Conservation (phyloP, 2,329 filamentous ascomycete species). For the Cladosporium austrohemisphaericum region DNA sequence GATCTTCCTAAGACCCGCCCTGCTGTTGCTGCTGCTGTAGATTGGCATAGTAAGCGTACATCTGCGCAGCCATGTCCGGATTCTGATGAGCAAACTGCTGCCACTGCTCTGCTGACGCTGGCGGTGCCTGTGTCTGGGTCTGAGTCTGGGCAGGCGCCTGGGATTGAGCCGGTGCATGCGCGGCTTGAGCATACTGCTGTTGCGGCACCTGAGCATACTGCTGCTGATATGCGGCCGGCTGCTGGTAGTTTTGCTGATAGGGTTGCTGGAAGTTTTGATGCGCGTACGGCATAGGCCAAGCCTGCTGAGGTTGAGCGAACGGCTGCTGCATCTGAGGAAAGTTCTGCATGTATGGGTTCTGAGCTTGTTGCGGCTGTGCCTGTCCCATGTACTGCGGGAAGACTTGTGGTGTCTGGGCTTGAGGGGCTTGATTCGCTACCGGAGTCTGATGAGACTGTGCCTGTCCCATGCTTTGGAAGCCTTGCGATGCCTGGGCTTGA, state of each 20-base stretch:
- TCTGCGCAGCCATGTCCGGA: slow-evolving; percentile 1
- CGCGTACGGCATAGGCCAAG: background rate
- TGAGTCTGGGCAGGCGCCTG: slow-evolving; percentile 26
- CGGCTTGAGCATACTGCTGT: slow-evolving; percentile 20
- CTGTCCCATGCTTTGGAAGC: background rate
- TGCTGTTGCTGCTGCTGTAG: slow-evolving; percentile 15
- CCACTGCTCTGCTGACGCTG: slow-evolving; percentile 16
- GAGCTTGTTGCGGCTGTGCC: background rate
- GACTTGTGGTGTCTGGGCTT: slow-evolving; percentile 3
- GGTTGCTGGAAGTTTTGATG: slow-evolving; percentile 11
- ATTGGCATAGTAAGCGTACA: background rate
- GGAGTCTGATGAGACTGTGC: background rate
- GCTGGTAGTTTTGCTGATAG: slow-evolving; percentile 14
- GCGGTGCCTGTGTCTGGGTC: slow-evolving; percentile 19
- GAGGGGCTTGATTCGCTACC: too few relatives aligned
- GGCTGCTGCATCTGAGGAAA: slow-evolving; percentile 2
- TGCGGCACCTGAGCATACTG: slow-evolving; percentile 21
- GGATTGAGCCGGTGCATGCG: slow-evolving; percentile 15
- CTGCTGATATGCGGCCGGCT: slow-evolving; percentile 27
- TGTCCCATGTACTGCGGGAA: background rate
- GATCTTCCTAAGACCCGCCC: background rate
- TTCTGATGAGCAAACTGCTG: background rate
- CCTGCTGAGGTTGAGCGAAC: slow-evolving; percentile 12
- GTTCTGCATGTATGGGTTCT: background rate
- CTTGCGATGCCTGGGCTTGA: slow-evolving; percentile 8